Evolutionary conservation across 1,139 yeast species (phyloP).

Genomic region (Debaryomycetaceae sp.): DNA sequence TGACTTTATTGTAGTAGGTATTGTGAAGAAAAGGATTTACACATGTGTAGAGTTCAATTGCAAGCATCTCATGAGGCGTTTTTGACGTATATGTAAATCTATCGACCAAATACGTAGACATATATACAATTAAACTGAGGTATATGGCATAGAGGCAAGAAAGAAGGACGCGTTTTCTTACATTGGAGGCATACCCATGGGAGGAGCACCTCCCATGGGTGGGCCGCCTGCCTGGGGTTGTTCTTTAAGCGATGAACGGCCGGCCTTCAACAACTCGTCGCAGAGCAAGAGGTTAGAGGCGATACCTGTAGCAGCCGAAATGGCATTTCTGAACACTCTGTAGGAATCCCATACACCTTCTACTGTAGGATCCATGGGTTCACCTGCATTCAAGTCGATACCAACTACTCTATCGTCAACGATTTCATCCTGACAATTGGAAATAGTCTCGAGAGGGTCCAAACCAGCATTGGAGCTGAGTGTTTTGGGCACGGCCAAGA

Average conservation of each 20-base stretch:
- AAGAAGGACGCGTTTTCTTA: too few species aligned
- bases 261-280: slow-evolving; percentile 95
- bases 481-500: slow-evolving; percentile 89
- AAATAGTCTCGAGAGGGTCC: slow-evolving; percentile 86
- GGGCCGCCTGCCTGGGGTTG: slow-evolving; percentile 15
- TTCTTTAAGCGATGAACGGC: slow-evolving; percentile 83
- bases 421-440: slow-evolving; percentile 88
- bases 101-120: background rate
- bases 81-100: background rate
- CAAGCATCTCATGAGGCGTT: too few species aligned
- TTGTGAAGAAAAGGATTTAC: too few species aligned
- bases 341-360: slow-evolving; percentile 97
- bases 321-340: slow-evolving; percentile 88
- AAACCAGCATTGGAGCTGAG: slow-evolving; percentile 90
- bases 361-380: slow-evolving; percentile 90
- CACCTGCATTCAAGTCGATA: slow-evolving; percentile 86
- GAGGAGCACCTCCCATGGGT: slow-evolving; percentile 18
- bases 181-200: slow-evolving; percentile 24
- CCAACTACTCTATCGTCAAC: slow-evolving; percentile 84
- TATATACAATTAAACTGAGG: background rate
- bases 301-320: slow-evolving; percentile 91
- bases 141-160: background rate
- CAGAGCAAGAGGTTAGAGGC: slow-evolving; percentile 89
- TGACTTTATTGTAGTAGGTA: too few species aligned
- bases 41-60: too few species aligned